Evolutionary conservation across 1,284 basidiomycete genomes (phyloP).

Genomic region (Hymenochaete sp.): DNA sequence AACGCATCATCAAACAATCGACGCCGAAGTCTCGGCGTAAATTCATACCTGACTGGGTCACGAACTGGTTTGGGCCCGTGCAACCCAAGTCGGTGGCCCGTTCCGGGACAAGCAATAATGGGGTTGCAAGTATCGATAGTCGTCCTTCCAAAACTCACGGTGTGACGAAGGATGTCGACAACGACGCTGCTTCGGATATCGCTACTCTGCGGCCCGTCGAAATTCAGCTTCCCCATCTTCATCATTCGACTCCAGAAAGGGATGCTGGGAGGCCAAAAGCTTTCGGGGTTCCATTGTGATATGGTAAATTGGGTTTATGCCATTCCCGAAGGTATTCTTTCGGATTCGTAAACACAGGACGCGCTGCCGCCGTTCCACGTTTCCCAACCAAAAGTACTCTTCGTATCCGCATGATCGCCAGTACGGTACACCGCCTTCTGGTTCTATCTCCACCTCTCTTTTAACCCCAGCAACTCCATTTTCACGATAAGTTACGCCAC

Average conservation of each 20-base stretch:
- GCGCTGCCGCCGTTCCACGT: background rate
- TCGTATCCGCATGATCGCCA: no score
- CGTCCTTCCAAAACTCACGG: background rate
- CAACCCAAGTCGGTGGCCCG: background rate
- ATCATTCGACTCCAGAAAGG: slow-evolving; percentile 1
- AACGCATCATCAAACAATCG: slow-evolving; percentile 4
- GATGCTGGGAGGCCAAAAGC: slow-evolving; percentile 4
- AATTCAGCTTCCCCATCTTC: background rate
- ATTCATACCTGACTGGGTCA: slow-evolving; percentile 7
- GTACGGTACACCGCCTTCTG: no score
- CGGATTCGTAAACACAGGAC: background rate
- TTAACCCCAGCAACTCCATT: no score
- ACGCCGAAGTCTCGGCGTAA: slow-evolving; percentile 1
- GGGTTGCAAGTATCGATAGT: background rate
- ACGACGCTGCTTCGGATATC: slow-evolving; percentile 1
- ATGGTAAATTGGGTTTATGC: no score
- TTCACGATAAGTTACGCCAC: no score
- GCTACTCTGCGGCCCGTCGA: slow-evolving; percentile 8
- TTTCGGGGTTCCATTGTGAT: slow-evolving; percentile 3
- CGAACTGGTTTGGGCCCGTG: slow-evolving; percentile 3
- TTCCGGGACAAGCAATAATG: background rate
- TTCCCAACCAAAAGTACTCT: no score
- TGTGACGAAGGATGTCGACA: background rate
- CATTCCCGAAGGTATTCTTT: background rate
- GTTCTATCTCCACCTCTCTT: no score